These are phyloP conservation scores for Arxiozyma slooffiae DNA, from an alignment of 1,139 yeast genomes.

Conservation along the genomic window DNA sequence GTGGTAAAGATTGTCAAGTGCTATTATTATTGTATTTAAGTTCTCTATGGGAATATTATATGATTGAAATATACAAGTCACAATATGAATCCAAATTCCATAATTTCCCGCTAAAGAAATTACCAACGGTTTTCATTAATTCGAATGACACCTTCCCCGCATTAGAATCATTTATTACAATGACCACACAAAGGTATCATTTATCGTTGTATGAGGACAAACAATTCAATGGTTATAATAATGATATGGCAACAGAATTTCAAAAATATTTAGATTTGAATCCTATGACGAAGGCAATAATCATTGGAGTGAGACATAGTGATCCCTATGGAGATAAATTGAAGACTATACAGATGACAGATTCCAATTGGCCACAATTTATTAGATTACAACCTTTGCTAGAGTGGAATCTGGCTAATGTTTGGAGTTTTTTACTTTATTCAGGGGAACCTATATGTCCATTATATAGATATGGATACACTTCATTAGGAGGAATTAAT, in stretches of 20 bases:
- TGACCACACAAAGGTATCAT: conserved; percentile 20
- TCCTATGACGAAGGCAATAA: conserved; percentile 25
- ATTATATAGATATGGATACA: conserved; percentile 26
- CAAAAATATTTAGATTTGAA: conserved; percentile 16
- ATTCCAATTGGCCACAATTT: conserved; percentile 30
- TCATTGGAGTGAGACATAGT: conserved; percentile 29
- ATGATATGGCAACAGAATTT: conserved; percentile 27
- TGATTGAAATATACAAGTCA: conserved; percentile 10
- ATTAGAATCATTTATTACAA: conserved; percentile 21
- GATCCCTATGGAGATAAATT: conserved; percentile 28
- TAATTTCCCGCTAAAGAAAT: conserved; percentile 18
- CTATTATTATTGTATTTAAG: conserved; percentile 26
- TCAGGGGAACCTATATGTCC: conserved; percentile 30
- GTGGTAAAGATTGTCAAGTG: conserved; percentile 33
- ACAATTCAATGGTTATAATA: conserved; percentile 7
- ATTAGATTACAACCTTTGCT: conserved; percentile 29
- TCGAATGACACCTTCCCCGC: conserved; percentile 24
- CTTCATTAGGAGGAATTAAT: conserved; percentile 27
- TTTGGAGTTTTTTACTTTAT: conserved; percentile 30
- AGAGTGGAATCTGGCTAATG: conserved; percentile 27
- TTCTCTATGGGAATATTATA: conserved; percentile 28
- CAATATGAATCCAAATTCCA: conserved; percentile 20
- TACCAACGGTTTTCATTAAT: conserved; percentile 28
- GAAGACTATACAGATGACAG: conserved; percentile 27
- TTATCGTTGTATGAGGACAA: conserved; percentile 24